Base-by-base conservation (phyloP, 139 green algal genomes). In the Chlorella sp. region DNA sequence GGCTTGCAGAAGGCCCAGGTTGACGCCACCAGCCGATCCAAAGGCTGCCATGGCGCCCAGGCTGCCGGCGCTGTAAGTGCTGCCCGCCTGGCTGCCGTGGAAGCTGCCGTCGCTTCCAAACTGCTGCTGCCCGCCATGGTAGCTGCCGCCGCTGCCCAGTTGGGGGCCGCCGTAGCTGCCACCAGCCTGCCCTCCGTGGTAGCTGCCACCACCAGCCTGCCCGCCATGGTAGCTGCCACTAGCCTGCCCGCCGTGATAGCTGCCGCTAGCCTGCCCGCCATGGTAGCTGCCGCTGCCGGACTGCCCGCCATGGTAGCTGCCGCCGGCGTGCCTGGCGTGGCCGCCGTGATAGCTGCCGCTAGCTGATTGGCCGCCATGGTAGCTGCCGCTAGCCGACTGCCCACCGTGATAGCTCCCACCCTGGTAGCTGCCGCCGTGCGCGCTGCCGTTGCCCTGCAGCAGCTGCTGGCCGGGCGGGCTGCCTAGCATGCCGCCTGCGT, bases 221-320 rank as follows among this genome's bases (percentile, higher is more conserved):
- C 17, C 44, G 28, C 62, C 78, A 32, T 73, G 54, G 32, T 65
- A 84, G 78, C 62, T 62, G 60, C 78, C 78, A 30, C 62, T 20
- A 13, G 60, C 51, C 26, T 40, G 14, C 8, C 75, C 75, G 19
- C 30, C 75, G 51, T 81, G 75, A 24, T 60, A 67, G 75, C 44
- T 64, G 44, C 44, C 46, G 26, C 73, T n/a, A 30, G 16, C 44
- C 26, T 32, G 24, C 0, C 43, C 44, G 60, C 62, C 60, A 20
- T 74, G 26, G 34, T 40, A 32, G 43, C 7, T 32, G 80, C 46
- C 38, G 44, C 38, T 32, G 22, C 38, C 69, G 4, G 38, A 46
- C 38, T 76, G 72, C 72, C 81, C 68, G 81, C 68, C 68, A 40
- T 85, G 81, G 54, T 70, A 67, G 51, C 81, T 80, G 68, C 80